These are phyloP conservation scores for Fusarium newnesense DNA, from an alignment of 2,329 filamentous ascomycete species.

Conservation along the genomic window DNA sequence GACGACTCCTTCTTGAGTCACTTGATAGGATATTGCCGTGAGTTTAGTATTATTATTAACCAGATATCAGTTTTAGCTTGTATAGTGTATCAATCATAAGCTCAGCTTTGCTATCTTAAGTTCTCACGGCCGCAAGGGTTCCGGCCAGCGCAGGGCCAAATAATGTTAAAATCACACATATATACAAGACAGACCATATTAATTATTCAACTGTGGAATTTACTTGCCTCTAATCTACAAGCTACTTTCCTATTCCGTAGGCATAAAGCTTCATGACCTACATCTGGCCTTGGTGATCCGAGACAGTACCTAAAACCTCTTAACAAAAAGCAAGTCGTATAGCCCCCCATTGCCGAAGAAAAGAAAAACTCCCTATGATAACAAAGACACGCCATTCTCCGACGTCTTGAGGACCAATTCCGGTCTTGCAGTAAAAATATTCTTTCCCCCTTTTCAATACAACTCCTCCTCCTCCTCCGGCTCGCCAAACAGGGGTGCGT, in stretches of 20 bases:
- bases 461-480: not conserved
- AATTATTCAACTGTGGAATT: slow-evolving; percentile 10
- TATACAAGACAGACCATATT: not conserved
- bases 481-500: not conserved
- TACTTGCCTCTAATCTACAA: slow-evolving; percentile 18
- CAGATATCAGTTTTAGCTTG: not conserved
- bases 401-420: slow-evolving; percentile 32
- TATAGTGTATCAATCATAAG: not conserved
- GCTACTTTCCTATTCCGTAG: not conserved
- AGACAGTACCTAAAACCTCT: slow-evolving; percentile 21
- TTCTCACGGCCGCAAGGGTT: not conserved
- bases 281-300: not conserved
- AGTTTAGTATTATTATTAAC: not conserved
- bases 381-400: slow-evolving; percentile 42
- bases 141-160: not conserved
- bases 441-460: slow-evolving; percentile 7
- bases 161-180: not conserved
- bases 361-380: slow-evolving; percentile 22
- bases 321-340: slow-evolving; percentile 25
- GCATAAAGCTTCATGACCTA: slow-evolving; percentile 6
- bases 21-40: not conserved
- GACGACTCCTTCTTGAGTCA: not conserved
- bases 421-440: slow-evolving; percentile 4
- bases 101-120: not conserved
- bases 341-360: slow-evolving; percentile 11